Evolutionary conservation across 768 basidiomycete genomes (phyloP).

Genomic region (Mycena belliarum): DNA sequence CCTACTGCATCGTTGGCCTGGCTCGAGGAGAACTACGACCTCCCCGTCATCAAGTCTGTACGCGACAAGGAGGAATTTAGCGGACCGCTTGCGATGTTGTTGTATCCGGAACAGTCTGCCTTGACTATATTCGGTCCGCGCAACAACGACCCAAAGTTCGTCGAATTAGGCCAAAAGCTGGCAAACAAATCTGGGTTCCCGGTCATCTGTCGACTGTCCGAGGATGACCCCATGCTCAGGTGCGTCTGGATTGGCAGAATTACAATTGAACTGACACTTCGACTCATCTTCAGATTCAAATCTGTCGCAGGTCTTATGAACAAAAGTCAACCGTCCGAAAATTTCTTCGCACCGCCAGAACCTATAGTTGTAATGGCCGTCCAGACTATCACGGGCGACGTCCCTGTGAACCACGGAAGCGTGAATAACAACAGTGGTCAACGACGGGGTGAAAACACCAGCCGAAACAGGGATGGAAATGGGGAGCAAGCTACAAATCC

Average conservation of each 20-base stretch:
- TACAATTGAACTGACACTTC: too few relatives aligned
- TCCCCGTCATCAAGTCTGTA: background rate
- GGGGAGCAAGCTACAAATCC: background rate
- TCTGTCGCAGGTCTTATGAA: too few relatives aligned
- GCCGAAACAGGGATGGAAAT: background rate
- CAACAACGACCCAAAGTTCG: background rate
- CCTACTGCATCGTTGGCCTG: background rate
- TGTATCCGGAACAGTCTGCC: background rate
- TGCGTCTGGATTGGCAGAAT: background rate
- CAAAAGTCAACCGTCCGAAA: background rate
- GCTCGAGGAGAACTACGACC: conserved; percentile 1
- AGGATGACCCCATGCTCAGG: background rate
- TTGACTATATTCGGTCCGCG: background rate
- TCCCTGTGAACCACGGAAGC: background rate
- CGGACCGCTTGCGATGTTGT: background rate
- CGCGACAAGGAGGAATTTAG: background rate
- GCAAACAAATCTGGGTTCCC: background rate
- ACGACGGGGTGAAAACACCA: too few relatives aligned
- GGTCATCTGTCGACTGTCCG: background rate
- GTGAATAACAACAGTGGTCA: background rate
- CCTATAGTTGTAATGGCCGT: background rate
- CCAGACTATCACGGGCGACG: background rate
- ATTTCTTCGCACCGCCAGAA: background rate
- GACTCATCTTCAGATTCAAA: too few relatives aligned
- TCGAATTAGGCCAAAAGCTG: background rate